Conservation (phyloP, 73 alveolate species). For the Breviolum minutum region DNA sequence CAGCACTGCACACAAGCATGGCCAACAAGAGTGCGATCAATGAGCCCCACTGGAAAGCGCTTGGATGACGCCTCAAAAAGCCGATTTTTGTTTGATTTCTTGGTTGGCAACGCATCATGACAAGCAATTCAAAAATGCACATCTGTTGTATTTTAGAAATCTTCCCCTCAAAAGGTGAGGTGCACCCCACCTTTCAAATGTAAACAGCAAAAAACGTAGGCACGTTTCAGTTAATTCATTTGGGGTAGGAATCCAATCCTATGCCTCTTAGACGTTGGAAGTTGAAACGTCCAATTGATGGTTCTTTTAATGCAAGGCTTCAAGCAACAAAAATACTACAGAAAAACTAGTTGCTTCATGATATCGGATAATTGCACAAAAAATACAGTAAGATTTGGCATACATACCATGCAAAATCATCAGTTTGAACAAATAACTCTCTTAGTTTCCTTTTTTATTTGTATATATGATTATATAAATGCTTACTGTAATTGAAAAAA, state of each 20-base stretch:
- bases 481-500: background rate
- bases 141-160: background rate
- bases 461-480: background rate
- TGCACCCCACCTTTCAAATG: no score
- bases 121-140: background rate
- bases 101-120: background rate
- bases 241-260: no score
- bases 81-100: background rate
- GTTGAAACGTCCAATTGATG: no score
- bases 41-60: slow-evolving; percentile 36
- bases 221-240: no score
- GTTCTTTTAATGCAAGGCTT: no score
- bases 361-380: background rate
- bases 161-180: no score
- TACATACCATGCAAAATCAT: no score
- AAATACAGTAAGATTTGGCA: background rate
- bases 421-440: no score
- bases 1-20: slow-evolving; percentile 25
- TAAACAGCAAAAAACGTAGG: no score
- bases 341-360: no score
- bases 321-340: no score
- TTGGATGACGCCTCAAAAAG: slow-evolving; percentile 33
- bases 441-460: background rate
- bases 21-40: slow-evolving; percentile 26
- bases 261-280: no score